phyloP scores from a whole-genome alignment of 2,329 filamentous ascomycete genomes.

The Curvularia sp. region DNA sequence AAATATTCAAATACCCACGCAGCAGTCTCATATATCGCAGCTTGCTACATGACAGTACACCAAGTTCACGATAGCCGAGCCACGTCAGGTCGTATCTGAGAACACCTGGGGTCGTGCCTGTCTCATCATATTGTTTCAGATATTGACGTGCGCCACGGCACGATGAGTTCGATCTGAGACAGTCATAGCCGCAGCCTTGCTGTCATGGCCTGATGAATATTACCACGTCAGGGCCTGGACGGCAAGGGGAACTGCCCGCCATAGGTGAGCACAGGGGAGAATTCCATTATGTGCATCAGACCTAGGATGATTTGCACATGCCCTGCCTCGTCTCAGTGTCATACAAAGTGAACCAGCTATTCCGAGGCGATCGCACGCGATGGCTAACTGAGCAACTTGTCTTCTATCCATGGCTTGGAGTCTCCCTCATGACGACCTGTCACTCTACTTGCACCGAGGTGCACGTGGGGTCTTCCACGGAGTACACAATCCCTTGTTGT shows the following conservation, averaged over 20 bases:
- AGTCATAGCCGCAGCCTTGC: not conserved
- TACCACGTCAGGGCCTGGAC: not conserved
- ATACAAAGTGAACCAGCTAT: not conserved
- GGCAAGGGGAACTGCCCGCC: not conserved
- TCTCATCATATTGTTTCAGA: slow-evolving; percentile 16
- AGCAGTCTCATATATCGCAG: slow-evolving; percentile 3
- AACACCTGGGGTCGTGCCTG: slow-evolving; percentile 5
- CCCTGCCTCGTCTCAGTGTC: not conserved
- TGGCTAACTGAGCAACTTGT: not conserved
- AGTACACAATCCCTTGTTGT: not conserved
- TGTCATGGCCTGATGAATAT: not conserved
- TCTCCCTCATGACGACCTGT: not conserved
- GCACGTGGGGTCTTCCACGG: not conserved
- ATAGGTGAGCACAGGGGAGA: not conserved
- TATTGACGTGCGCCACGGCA: slow-evolving; percentile 5
- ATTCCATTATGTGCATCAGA: not conserved
- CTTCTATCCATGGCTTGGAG: not conserved
- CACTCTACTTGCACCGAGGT: not conserved
- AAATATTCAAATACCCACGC: slow-evolving; percentile 5
- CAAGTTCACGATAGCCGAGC: not conserved
- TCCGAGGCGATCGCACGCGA: not conserved
- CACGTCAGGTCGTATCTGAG: not conserved
- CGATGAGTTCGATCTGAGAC: slow-evolving; percentile 6
- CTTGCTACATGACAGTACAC: slow-evolving; percentile 10
- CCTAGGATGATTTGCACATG: not conserved